Evolutionary conservation across 768 basidiomycete genomes (phyloP).

Genomic region (Candolleomyces aberdarensis): DNA sequence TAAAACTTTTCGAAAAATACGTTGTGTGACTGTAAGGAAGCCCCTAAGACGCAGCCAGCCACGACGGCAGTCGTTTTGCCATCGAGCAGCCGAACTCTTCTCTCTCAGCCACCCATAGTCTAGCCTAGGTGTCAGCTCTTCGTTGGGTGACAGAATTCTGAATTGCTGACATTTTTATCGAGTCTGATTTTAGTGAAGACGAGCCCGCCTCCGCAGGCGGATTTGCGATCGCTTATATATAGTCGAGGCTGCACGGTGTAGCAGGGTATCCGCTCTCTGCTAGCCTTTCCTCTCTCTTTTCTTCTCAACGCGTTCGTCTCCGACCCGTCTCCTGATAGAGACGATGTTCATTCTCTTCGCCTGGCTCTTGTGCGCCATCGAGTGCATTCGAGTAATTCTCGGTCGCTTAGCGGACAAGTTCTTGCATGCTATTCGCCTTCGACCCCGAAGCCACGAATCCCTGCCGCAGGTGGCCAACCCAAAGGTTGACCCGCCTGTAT

Average conservation of each 20-base stretch:
- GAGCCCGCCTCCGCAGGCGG: too few species aligned
- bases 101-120: too few species aligned
- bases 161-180: too few species aligned
- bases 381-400: background rate
- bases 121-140: too few species aligned
- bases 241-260: too few species aligned
- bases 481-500: background rate
- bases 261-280: too few species aligned
- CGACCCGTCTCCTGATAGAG: background rate
- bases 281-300: background rate
- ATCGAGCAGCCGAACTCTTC: too few species aligned
- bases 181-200: too few species aligned
- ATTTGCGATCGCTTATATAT: background rate
- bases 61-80: too few species aligned
- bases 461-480: background rate
- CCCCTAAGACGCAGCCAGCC: too few species aligned
- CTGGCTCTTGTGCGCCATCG: background rate
- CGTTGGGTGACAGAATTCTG: too few species aligned
- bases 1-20: constrained; percentile 1
- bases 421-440: background rate
- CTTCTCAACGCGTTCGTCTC: background rate
- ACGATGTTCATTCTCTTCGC: background rate
- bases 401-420: background rate
- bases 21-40: background rate
- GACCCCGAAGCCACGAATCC: background rate